Percentiles rank a stretch among this genome's conserved stretches.
phyloP scores from a whole-genome alignment of 2,329 filamentous ascomycete genomes.

The Aspergillus tamarii region DNA sequence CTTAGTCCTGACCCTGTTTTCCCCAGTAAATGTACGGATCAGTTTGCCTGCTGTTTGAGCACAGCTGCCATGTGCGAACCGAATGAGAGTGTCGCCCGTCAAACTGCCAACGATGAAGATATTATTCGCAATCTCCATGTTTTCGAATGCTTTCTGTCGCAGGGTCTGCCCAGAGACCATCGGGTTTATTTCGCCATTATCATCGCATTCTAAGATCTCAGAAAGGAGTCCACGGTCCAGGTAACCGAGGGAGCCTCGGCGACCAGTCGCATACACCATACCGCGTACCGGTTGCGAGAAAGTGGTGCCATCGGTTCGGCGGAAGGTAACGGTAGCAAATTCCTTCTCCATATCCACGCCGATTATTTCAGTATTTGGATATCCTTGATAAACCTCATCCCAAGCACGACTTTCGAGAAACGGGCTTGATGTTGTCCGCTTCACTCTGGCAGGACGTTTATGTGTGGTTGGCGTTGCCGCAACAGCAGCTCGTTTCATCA shows the following conservation, averaged over 20 bases:
- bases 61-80: constrained; percentile 63
- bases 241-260: constrained; percentile 59
- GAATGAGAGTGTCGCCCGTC: constrained; percentile 63
- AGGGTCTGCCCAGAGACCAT: constrained; percentile 58
- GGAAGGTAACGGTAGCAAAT: constrained; percentile 47
- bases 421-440: constrained; percentile 45
- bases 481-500: constrained; percentile 59
- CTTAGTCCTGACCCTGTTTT: constrained; percentile 15
- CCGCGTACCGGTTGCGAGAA: constrained; percentile 52
- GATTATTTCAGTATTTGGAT: constrained; percentile 56
- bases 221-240: constrained; percentile 50
- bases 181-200: constrained; percentile 21
- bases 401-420: constrained; percentile 55
- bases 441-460: constrained; percentile 30
- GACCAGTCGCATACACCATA: constrained; percentile 59
- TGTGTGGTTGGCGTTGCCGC: constrained; percentile 21
- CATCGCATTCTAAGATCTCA: constrained; percentile 48
- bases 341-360: constrained; percentile 37
- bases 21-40: constrained; percentile 31
- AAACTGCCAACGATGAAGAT: constrained; percentile 63
- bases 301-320: constrained; percentile 45
- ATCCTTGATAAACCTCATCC: constrained; percentile 57
- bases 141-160: constrained; percentile 54
- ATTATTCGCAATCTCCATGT: constrained; percentile 56
- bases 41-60: constrained; percentile 60